Conservation (phyloP, 495 filamentous ascomycete genomes). For the Penicillium samsonianum region DNA sequence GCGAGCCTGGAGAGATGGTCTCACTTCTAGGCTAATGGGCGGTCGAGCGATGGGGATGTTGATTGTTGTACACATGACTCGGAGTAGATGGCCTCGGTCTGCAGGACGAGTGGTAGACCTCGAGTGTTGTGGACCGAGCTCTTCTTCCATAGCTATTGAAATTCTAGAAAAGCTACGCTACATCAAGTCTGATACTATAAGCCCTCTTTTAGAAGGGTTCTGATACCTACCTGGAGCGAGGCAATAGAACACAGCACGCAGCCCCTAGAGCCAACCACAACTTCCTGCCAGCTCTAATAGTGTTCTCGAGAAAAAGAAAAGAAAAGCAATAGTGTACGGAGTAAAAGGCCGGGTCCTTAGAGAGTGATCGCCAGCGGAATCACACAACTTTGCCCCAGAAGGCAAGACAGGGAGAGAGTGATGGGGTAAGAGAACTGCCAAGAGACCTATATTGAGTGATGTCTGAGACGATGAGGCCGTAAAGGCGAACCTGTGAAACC, state of each 20-base stretch:
- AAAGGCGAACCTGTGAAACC: constrained; percentile 12
- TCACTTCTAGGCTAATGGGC: background rate
- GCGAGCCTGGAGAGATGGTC: background rate
- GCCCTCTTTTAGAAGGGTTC: background rate
- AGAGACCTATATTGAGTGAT: background rate
- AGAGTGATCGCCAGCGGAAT: background rate
- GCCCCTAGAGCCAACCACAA: background rate
- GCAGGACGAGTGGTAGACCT: background rate
- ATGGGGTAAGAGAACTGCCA: background rate
- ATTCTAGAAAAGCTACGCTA: background rate
- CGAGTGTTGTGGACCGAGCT: background rate
- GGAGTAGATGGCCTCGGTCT: background rate
- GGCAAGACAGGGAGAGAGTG: background rate
- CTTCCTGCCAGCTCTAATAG: background rate
- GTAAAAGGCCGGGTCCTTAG: background rate
- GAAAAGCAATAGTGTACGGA: background rate
- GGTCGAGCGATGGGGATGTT: background rate
- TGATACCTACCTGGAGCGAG: background rate
- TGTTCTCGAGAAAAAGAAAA: background rate
- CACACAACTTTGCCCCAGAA: background rate
- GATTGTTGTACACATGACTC: background rate
- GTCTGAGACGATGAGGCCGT: constrained; percentile 3
- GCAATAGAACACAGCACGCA: background rate
- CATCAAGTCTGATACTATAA: background rate
- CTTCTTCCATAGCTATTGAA: background rate